These are phyloP conservation scores for Serendipita sp. DNA, from an alignment of 768 basidiomycete species.

Conservation along the genomic window DNA sequence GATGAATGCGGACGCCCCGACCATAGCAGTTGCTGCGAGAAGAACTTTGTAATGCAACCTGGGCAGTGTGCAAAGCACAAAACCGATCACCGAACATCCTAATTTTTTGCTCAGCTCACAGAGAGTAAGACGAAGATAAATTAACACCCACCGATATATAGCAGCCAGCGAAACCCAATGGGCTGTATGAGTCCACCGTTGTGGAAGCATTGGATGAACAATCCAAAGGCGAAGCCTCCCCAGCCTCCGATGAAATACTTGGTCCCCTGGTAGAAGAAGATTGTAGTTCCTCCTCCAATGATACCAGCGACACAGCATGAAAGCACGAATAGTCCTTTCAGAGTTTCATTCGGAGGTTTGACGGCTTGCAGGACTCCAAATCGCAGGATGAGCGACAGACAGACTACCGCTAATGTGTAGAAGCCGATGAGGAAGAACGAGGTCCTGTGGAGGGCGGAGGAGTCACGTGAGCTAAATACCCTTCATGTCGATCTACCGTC, in stretches of 20 bases:
- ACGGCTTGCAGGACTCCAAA: constrained; percentile 77
- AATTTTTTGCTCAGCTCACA: constrained; percentile 10
- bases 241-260: constrained; percentile 55
- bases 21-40: constrained; percentile 73
- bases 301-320: constrained; percentile 65
- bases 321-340: constrained; percentile 83
- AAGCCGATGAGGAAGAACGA: constrained; percentile 89
- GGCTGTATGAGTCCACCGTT: constrained; percentile 65
- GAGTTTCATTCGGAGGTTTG: constrained; percentile 59
- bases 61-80: constrained; percentile 71
- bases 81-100: constrained; percentile 64
- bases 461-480: constrained; percentile 10
- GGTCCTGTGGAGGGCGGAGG: constrained; percentile 37
- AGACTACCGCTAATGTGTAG: constrained; percentile 74
- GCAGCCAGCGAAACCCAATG: constrained; percentile 74
- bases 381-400: constrained; percentile 73
- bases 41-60: constrained; percentile 79
- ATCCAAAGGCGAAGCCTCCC: constrained; percentile 72
- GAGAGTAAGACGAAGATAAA: constrained; percentile 7
- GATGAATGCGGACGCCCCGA: constrained; percentile 82
- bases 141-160: constrained; percentile 55
- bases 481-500: too few species aligned
- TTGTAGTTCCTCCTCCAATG: constrained; percentile 68
- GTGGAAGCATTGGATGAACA: constrained; percentile 78
- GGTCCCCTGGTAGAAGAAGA: constrained; percentile 87